Evolutionary conservation across 2,329 filamentous ascomycete species (phyloP), one percentile per base, ranked within the genome.

Genomic region (Aspergillus neoniger): DNA sequence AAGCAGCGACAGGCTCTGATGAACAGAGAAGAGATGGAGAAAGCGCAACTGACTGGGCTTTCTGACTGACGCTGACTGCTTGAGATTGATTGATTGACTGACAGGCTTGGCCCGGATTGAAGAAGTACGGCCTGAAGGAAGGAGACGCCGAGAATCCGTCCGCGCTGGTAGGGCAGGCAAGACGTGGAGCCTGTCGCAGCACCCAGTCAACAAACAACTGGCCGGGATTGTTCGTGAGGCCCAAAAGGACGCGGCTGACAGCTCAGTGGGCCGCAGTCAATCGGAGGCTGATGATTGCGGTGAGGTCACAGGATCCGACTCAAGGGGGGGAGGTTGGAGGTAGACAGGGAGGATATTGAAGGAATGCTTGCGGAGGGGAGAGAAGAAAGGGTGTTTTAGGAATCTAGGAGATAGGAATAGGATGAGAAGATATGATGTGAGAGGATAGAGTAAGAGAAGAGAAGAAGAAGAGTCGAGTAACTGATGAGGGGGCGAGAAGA

Each of bases 221-320:
- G 62, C 60, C 60, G 57, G 43, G 48, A 19, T 32, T 39, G 56
- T 60, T 60, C 52, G 60, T 61, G 57, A 64, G 55, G 62, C 60
- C 54, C 57, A 64, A 59, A 59, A 36, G 38, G 47, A 36, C 32
- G 32, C 41, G 58, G 52, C 39, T 57, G 63, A 66, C 64, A 67
- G 64, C 65, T 63, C 63, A 65, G 57, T 63, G 59, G 56, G 60
- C 53, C 55, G 63, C 59, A 60, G 58, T 60, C 59, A 52, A 55
- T 61, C 61, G 57, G 51, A 55, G 28, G 66, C 71, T 74, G 67
- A 76, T 75, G 72, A 63, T 67, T 58, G 62, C 64, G 59, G 62
- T 66, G 51, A 53, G 39, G 62, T 64, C 65, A 66, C 57, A 55
- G 48, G 53, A 44, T 57, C 60, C 47, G 41, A 57, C 44, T 47